phyloP scores from a whole-genome alignment of 2,329 filamentous ascomycete species.

The Botryosphaeria agaves region DNA sequence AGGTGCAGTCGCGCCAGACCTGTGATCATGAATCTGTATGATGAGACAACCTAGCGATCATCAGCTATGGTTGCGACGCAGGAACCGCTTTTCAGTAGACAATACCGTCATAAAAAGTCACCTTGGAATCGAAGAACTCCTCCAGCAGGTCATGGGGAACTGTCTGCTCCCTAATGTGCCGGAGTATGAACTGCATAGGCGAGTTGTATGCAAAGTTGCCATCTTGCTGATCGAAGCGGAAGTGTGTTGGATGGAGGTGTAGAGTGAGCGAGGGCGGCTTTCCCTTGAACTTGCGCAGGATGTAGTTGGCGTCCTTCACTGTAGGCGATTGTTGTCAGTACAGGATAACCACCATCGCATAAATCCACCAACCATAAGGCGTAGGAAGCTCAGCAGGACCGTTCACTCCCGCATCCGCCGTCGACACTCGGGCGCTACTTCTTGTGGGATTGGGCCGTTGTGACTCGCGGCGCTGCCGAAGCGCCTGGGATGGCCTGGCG shows the following conservation, averaged over 20 bases:
- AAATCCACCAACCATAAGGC: not conserved
- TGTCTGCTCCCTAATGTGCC: conserved; percentile 59
- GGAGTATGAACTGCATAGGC: conserved; percentile 67
- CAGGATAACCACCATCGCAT: not conserved
- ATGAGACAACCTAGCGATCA: conserved; percentile 52
- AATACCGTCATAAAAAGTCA: conserved; percentile 74
- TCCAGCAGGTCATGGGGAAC: conserved; percentile 80
- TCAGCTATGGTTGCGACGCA: not conserved
- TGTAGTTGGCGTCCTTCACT: conserved; percentile 62
- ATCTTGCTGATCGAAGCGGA: conserved; percentile 85
- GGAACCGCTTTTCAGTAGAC: not conserved
- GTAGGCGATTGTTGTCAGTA: conserved; percentile 1
- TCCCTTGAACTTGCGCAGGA: conserved; percentile 63
- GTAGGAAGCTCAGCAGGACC: not conserved
- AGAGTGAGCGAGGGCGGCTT: conserved; percentile 68
- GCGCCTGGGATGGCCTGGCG: conserved; percentile 19
- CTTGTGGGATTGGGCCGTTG: conserved; percentile 1
- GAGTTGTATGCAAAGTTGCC: conserved; percentile 85
- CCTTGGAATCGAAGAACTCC: conserved; percentile 51
- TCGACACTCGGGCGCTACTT: conserved; percentile 1
- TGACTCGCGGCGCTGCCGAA: conserved; percentile 20
- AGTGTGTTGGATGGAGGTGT: conserved; percentile 72
- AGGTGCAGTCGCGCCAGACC: conserved; percentile 36
- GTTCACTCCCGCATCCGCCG: conserved; percentile 1
- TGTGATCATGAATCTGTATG: conserved; percentile 83